Conservation (phyloP, 1,139 yeast species). For the Scheffersomyces lignicola region DNA sequence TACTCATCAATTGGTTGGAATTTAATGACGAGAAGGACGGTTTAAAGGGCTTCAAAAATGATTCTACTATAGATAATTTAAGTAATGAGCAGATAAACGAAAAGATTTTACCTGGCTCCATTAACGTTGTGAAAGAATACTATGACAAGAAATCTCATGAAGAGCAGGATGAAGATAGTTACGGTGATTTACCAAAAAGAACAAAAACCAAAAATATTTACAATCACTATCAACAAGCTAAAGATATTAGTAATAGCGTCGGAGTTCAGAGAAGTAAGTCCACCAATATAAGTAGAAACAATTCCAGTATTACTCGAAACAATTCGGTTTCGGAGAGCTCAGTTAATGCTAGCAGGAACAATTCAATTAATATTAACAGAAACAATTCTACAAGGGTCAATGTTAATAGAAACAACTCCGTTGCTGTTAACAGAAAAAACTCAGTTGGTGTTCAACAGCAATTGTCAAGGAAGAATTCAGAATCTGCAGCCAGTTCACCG, state of each 20-base stretch:
- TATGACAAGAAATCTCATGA: constrained; percentile 9
- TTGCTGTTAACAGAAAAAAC: neutral
- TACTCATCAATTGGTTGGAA: constrained; percentile 36
- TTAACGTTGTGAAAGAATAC: constrained; percentile 20
- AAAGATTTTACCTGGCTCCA: constrained; percentile 24
- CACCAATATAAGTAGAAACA: neutral
- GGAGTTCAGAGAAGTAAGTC: constrained; percentile 1
- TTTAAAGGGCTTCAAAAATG: constrained; percentile 22
- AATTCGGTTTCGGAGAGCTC: too few species aligned
- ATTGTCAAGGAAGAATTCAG: neutral
- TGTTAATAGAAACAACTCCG: constrained; percentile 1
- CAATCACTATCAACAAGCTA: constrained; percentile 21
- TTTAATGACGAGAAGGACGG: constrained; percentile 15
- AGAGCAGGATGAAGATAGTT: constrained; percentile 6
- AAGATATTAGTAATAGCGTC: constrained; percentile 1
- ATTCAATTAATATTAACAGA: neutral
- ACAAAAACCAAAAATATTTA: constrained; percentile 18
- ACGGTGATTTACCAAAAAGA: constrained; percentile 14
- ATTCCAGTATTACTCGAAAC: neutral
- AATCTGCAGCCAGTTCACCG: neutral
- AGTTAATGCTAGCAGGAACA: neutral
- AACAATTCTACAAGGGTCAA: neutral
- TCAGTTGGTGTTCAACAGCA: neutral
- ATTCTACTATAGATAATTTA: constrained; percentile 8
- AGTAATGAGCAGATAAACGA: constrained; percentile 25